phyloP scores from a whole-genome alignment of 306 rosid genomes.

The Psophocarpus tetragonolobus region DNA sequence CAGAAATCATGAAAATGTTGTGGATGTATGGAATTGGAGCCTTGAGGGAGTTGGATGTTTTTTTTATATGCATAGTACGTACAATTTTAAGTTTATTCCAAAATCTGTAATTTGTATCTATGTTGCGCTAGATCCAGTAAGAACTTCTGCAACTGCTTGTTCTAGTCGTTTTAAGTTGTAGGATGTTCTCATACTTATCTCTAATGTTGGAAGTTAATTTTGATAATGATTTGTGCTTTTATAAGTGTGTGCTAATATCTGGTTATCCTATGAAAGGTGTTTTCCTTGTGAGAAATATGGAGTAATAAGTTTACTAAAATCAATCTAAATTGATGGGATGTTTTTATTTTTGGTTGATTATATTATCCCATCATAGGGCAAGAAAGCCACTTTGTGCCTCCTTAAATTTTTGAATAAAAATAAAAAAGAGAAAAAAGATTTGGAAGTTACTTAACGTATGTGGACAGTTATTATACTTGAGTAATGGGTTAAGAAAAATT shows the following conservation, averaged over 20 bases:
- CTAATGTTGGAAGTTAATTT: slow-evolving; percentile 17
- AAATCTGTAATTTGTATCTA: background rate
- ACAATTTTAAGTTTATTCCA: background rate
- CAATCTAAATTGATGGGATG: background rate
- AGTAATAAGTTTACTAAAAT: background rate
- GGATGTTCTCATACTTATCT: background rate
- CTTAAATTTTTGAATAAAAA: no score
- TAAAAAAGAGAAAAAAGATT: no score
- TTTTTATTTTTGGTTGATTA: background rate
- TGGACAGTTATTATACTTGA: no score
- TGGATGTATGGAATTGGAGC: slow-evolving; percentile 13
- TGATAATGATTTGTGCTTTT: background rate
- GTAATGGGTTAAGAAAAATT: no score
- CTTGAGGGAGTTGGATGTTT: background rate
- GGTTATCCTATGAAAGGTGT: background rate
- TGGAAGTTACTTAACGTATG: no score
- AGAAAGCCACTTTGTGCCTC: no score
- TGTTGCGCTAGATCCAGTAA: background rate
- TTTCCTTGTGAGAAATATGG: background rate
- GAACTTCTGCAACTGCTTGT: slow-evolving; percentile 9
- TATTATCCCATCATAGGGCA: no score
- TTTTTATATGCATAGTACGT: background rate
- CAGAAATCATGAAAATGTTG: slow-evolving; percentile 44
- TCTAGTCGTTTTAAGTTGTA: background rate
- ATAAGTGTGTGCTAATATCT: background rate